Evolutionary conservation across 768 basidiomycete species (phyloP), one percentile per base, ranked within the genome.

Genomic region (Galerina marginata): DNA sequence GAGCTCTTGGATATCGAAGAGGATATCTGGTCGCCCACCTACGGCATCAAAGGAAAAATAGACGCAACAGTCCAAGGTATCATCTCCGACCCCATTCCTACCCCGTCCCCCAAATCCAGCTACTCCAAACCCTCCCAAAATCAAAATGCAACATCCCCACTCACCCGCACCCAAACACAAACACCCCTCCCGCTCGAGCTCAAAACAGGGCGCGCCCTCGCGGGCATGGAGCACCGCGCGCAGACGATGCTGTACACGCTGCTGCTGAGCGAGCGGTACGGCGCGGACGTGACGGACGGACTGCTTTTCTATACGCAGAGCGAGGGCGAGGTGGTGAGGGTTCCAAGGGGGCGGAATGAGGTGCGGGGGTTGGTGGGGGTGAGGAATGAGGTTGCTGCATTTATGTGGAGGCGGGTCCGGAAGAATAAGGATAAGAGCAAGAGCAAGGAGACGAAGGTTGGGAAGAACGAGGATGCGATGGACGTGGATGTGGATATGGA

Each of bases 201-300:
- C 76, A 99, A 99, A 76, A 99, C 97, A 0, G 97, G 97, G 2
- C 83, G 91, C 33, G 77, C 89, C 0, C 77, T 84, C 7, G 78
- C 81, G 6, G 89, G 86, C 0, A 88, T 95, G 86, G 95, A 96
- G 65, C 96, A 99, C 73, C 90, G 97, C 39, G 97, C 97, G 0
- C 97, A 99, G 74, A 99, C 97, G 1, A 95, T 98, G 89, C 77
- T 99, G 3, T 99, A 99, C 72, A 96, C 95, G 1, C 79, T 99
- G 4, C 81, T 99, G 1, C 86, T 95, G 66, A 85, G 87, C 40
- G 96, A 99, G 71, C 85, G 96, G n/a, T 98, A 98, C 68, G 93
- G 88, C 5, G 83, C 85, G 5, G 84, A 90, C 20, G 87, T 97
- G 9, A 83, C 87, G 1, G 86, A 89, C 6, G 97, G 97, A 12